Evolutionary conservation across 2,329 filamentous ascomycete genomes (phyloP).

Genomic region (Monosporascus sp.): DNA sequence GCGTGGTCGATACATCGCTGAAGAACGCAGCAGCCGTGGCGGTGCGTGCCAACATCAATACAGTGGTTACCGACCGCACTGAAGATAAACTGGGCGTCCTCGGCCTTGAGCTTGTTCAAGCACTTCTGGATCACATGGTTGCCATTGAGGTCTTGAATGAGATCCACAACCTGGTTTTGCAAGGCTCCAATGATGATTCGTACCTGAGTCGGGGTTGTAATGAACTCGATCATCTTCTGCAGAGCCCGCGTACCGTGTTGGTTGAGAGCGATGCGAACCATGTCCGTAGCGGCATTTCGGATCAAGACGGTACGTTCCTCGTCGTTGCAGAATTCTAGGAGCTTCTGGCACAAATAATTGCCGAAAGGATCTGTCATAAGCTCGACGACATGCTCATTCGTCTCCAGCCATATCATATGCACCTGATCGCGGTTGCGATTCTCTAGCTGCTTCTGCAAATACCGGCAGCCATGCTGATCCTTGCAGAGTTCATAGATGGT

Average conservation of each 20-base stretch:
- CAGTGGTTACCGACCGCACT: slow-evolving; percentile 85
- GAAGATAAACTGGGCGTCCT: slow-evolving; percentile 93
- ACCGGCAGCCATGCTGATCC: slow-evolving; percentile 96
- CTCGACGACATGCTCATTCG: slow-evolving; percentile 88
- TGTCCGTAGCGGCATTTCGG: slow-evolving; percentile 77
- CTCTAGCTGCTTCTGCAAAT: slow-evolving; percentile 94
- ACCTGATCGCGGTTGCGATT: slow-evolving; percentile 78
- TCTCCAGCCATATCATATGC: slow-evolving; percentile 91
- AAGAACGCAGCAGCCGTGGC: slow-evolving; percentile 95
- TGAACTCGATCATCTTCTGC: slow-evolving; percentile 99
- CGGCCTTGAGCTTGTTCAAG: slow-evolving; percentile 81
- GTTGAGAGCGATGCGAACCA: slow-evolving; percentile 91
- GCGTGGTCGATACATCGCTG: slow-evolving; percentile 98
- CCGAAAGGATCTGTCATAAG: slow-evolving; percentile 99
- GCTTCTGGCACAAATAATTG: slow-evolving; percentile 98
- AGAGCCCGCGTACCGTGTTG: slow-evolving; percentile 94
- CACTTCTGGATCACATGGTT: slow-evolving; percentile 99
- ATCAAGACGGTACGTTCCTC: slow-evolving; percentile 92
- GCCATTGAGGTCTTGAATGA: slow-evolving; percentile 96
- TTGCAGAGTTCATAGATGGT: slow-evolving; percentile 91
- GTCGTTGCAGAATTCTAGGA: slow-evolving; percentile 91
- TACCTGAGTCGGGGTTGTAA: slow-evolving; percentile 79
- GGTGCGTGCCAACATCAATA: slow-evolving; percentile 88
- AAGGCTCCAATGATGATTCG: slow-evolving; percentile 83
- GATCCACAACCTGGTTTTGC: slow-evolving; percentile 76